Evolutionary conservation across 805 yeast genomes (phyloP), one percentile per base, ranked within the genome.

Genomic region (Cyberlindnera veronae): DNA sequence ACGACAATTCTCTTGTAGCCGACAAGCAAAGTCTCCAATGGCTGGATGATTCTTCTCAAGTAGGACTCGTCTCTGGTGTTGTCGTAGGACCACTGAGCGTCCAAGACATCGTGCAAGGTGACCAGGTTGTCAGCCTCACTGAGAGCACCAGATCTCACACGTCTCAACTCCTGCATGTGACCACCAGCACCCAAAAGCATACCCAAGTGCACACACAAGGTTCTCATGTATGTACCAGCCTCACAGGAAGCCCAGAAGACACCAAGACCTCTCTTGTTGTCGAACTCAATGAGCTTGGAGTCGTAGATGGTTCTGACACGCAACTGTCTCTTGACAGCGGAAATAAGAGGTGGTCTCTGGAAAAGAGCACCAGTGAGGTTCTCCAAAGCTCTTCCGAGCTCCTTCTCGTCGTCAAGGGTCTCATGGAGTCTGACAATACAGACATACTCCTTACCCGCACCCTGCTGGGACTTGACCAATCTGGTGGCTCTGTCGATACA

Each of bases 191-290:
- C 97, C 53, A 93, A 76, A 45, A 93, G 76, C 96, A 93, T 90
- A 72, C 99, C 99, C 60, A 93, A 73, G 69, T 93, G 99, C 42
- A 93, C 99, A 83, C 99, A 93, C 57, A 93, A 73, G 36, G 99
- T 93, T 78, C 99, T 85, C 96, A 93, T 93, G 71, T 93, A 93
- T 46, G 99, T 93, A 71, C 99, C 99, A 47, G 99, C 99, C 74
- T 93, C 99, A 77, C 99, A 93, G 30, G 95, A 85, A 45, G 98
- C 99, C 99, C 99, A 93, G 74, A 93, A 93, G 26, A 93, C 98
- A 72, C 95, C 95, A 48, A 93, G 76, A 57, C 93, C 91, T 68
- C 98, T 84, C 70, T 93, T 90, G 69, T 89, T 85, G 71, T 90
- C 99, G 61, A 93, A 93, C 70, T 93, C 99, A 58, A 93, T 80